Base-by-base conservation (phyloP, 306 rosid species). In the Vigna unguiculata region DNA sequence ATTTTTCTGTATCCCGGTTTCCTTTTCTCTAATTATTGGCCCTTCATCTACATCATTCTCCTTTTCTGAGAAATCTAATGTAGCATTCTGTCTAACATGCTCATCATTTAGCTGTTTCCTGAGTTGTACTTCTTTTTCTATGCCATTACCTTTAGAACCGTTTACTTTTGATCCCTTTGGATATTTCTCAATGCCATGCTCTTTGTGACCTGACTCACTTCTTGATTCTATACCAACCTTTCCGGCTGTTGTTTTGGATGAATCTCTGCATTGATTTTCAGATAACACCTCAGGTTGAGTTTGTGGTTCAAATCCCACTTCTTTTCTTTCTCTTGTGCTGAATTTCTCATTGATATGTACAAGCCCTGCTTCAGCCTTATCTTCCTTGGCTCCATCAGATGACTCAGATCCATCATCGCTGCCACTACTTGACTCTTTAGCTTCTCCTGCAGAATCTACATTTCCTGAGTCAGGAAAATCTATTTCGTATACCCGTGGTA, bases 371-470 rank as follows among this genome's bases (percentile, higher is more conserved):
- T 68, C 71, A 38, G 17, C 38, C 17, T 21, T 74, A 47, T 46
- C 69, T 64, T 72, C 68, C 28, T 20, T 52, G 60, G 10, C 22
- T 53, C 65, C 82, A 49, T 32, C 47, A 60, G 45, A 40, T 40
- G 45, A 40, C 9, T 40, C 45, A 2, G 58, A 59, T 16, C 7
- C 76, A 61, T 71, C 65, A 71, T 71, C 75, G 43, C 47, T 78
- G 20, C 43, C 52, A 21, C 34, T 45, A 41, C 64, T 48, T 43
- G 68, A 32, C 30, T 57, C 68, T 49, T 30, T 65, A 41, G 22
- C 64, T 49, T 75, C 73, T 59, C 9, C 53, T 64, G 9, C 65
- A 77, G 64, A 63, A 75, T 75, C 76, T 57, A 41, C 72, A 49
- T 65, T 64, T 66, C 54, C 60, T 25, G 77, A 67, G 69, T 51